These are phyloP conservation scores for Jacaranda copaia DNA, from an alignment of 257 asterid species.

Conservation along the genomic window DNA sequence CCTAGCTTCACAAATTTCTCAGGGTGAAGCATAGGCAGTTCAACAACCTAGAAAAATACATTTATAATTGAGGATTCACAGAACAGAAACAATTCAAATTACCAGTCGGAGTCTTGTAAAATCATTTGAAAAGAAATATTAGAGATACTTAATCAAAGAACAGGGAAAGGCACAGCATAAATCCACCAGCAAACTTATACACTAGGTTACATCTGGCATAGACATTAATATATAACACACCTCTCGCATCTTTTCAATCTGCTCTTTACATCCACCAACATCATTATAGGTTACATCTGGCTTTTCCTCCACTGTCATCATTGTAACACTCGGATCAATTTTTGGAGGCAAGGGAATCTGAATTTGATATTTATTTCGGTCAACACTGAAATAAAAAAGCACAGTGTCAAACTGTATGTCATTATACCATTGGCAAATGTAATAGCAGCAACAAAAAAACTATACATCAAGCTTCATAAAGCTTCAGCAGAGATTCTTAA, in stretches of 20 bases:
- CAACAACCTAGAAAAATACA: constrained; percentile 73
- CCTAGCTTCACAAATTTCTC: constrained; percentile 97
- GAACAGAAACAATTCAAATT: background rate
- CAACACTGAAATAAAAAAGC: constrained; percentile 68
- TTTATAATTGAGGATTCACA: background rate
- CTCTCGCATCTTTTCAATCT: constrained; percentile 99
- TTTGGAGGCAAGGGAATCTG: constrained; percentile 98
- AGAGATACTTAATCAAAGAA: background rate
- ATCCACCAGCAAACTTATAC: constrained; percentile 8
- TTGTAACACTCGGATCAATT: constrained; percentile 98
- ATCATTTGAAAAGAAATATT: constrained; percentile 1
- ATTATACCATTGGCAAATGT: constrained; percentile 15
- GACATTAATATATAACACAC: constrained; percentile 43
- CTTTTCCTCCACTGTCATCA: constrained; percentile 99
- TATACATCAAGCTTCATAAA: background rate
- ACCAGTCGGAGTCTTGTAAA: background rate
- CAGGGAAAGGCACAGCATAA: background rate
- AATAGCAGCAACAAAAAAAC: constrained; percentile 25
- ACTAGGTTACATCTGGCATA: background rate
- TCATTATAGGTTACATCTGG: constrained; percentile 98
- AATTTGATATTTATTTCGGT: constrained; percentile 93
- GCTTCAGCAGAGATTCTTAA: constrained; percentile 3
- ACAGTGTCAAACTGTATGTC: constrained; percentile 26
- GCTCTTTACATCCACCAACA: constrained; percentile 99
- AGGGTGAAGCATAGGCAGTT: constrained; percentile 99